Evolutionary conservation across 1,284 basidiomycete species (phyloP), one percentile per base, ranked within the genome.

Genomic region (Calocybe gambosa): DNA sequence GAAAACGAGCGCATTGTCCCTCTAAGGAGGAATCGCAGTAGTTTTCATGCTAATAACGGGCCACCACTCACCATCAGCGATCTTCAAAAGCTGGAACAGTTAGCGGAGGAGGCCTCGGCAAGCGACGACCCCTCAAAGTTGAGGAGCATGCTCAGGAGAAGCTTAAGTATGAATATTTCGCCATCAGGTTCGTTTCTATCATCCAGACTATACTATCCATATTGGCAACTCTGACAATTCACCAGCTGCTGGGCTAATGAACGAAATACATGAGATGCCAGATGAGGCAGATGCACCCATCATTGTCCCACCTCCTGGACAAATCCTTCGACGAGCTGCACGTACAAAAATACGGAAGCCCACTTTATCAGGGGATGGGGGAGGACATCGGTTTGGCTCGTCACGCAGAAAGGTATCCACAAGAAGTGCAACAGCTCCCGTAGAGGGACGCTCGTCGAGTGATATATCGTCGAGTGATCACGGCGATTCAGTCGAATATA

Each of bases 271-370:
- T 10, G 80, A 83, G 54, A 70, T 81, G 58, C 74, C 70, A 12
- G 86, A 91, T 55, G 89, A 91, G 57, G 85, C 84, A 1, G 93
- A 97, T 65, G 76, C 80, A 19, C 94, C 93, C 20, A 88, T 96
- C 57, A 87, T 96, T 49, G 81, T 93, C 4, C 90, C 89, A 26
- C 83, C 85, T 39, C 91, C 90, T 1, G 89, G 89, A 10, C 86
- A 87, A 62, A 93, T 94, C 57, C 74, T 99, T 10, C 89, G 93
- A 23, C 85, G 95, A 38, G 82, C 92, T 9, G 93, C 92, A 6
- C 82, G 94, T 16, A 99, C 95, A 2, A 94, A 93, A 72, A 96
- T 97, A 58, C 83, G 95, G 46, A 99, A 97, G 68, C 74, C 84
- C n/a, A 80, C 81, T 10, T 63, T 85, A 18, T 73, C 78, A 8